Base-by-base conservation (phyloP, 2,329 filamentous ascomycete species). In the Ophiostoma tasmaniense region DNA sequence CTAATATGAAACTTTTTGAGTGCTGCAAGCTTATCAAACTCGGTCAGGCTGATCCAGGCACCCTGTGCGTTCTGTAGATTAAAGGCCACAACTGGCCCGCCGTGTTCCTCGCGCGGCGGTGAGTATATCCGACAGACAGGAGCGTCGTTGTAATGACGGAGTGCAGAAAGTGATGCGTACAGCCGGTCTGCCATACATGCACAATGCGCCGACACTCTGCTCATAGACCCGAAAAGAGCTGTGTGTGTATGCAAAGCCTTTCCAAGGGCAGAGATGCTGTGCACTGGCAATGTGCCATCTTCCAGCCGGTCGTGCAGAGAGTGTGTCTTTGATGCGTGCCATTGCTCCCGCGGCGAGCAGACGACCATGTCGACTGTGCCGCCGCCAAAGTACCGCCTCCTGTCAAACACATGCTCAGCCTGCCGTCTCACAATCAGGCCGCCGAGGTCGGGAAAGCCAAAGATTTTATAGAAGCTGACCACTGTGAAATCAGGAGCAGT, bases 381-480 rank as follows among this genome's bases (percentile, higher is more conserved):
- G 7, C 94, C 95, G 6, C 94, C 94, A 78, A 99, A 99, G 75
- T 96, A 99, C 71, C 81, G 88, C 70, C 92, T 86, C 59, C 82
- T 81, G 39, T 85, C 80, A 64, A 97, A 88, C 2, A 89, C 76
- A 52, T 83, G 77, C 7, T 85, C 87, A 14, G 90, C 86, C 39
- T 86, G 83, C 73, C 91, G 93, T 59, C 90, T 87, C 14, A 98
- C 87, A 37, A 98, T 87, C 70, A 99, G 79, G 1, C 89, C 93
- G 1, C 94, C 94, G 1, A 98, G 81, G 76, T 98, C 92, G 0
- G 94, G 94, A 73, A 97, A 97, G 1, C 95, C 94, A 77, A 98
- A 98, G n/a, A 97, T 93, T 77, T 98, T 99, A 80, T 97, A 96
- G 72, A 98, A 88, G 77, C 93, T 97, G 59, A 98, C 75, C 0